These are phyloP conservation scores for Psilocybe subaeruginosa DNA, from an alignment of 768 basidiomycete species.

Conservation along the genomic window DNA sequence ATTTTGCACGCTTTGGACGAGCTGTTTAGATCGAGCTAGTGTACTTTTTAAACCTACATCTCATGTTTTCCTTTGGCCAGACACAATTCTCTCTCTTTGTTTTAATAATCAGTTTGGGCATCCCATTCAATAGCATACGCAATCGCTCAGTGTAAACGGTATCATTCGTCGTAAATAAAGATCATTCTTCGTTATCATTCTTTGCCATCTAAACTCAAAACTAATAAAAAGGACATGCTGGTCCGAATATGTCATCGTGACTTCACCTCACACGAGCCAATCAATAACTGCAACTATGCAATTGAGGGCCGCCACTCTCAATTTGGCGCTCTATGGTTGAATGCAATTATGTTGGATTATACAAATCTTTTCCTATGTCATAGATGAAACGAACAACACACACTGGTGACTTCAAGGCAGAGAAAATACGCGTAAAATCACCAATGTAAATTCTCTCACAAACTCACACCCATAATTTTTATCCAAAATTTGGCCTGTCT, in stretches of 20 bases:
- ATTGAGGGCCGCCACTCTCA: too few species aligned
- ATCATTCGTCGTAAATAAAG: constrained; percentile 4
- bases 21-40: constrained; percentile 33
- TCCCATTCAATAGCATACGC: constrained; percentile 23
- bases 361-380: not conserved
- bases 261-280: too few species aligned
- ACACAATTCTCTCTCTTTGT: constrained; percentile 26
- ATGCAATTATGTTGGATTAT: not conserved
- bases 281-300: too few species aligned
- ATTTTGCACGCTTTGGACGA: constrained; percentile 23
- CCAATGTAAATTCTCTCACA: too few species aligned
- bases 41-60: constrained; percentile 35
- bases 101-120: constrained; percentile 33
- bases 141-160: constrained; percentile 8
- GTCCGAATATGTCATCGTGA: too few species aligned
- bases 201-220: not conserved
- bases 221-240: too few species aligned
- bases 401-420: too few species aligned
- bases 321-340: too few species aligned
- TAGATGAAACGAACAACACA: not conserved
- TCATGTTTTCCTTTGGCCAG: constrained; percentile 28
- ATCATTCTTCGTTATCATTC: not conserved
- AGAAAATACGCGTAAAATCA: too few species aligned
- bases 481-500: too few species aligned
- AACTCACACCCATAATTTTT: too few species aligned